Evolutionary conservation across 768 basidiomycete genomes (phyloP), one percentile per base, ranked within the genome.

Genomic region (Lepiota brunneoincarnata): DNA sequence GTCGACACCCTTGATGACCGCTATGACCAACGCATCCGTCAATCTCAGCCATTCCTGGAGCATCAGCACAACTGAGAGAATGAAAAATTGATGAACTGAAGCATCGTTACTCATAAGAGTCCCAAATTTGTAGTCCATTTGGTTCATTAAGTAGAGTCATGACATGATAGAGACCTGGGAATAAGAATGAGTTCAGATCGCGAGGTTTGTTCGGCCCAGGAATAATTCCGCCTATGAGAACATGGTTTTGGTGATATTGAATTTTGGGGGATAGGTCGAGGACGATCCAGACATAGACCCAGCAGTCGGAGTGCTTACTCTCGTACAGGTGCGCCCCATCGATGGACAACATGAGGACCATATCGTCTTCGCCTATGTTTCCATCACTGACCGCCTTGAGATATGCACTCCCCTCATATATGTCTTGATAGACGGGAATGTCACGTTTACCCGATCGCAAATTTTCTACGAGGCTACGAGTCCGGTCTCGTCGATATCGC

Each of bases 271-370:
- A 31, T 9, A 63, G 61, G 49, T 75, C 62, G 4, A 64, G 38
- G 9, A 78, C 57, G 4, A 75, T 51, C 75, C 76, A 78, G 6
- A 78, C 69, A 26, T 54, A 65, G 2, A 78, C 73, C 75, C 74
- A 76, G 20, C 64, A 68, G 46, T 77, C 74, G 0, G 75, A 79
- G 26, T 61, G 53, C 58, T 77, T 77, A 55, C 64, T 64, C n/a
- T 58, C 58, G 50, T 75, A 77, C 0, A 79, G 67, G 54, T 79
- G 76, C 0, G 72, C 72, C 6, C 77, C 71, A 57, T 78, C 74
- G 0, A 73, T 54, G 0, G 73, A 72, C 9, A 73, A 55, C 38
- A 68, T 55, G 0, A 79, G 56, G 0, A 74, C 51, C 0, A 66
- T 70, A 49, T 78, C 71, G 7, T 72, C 58, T 2, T 51, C 21